These are phyloP conservation scores for Saccharomyces hybrid DNA, from an alignment of 1,139 yeast genomes.

Conservation along the genomic window DNA sequence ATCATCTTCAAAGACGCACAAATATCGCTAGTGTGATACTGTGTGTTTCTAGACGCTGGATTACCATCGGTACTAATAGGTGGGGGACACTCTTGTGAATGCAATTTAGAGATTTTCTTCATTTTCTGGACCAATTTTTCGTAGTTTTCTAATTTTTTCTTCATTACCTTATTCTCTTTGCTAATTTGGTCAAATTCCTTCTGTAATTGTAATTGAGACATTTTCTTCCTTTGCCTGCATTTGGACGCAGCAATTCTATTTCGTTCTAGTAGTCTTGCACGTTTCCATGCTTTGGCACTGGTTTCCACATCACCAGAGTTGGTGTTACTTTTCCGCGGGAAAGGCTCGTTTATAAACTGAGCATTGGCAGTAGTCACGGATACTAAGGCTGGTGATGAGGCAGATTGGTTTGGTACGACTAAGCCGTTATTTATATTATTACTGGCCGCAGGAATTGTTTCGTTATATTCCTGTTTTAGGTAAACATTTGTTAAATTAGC, in stretches of 20 bases:
- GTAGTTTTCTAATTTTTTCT: constrained; percentile 31
- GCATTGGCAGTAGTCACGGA: not conserved
- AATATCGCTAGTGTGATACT: constrained; percentile 8
- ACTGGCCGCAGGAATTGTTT: not conserved
- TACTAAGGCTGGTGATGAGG: not conserved
- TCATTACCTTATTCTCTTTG: constrained; percentile 37
- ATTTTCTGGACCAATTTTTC: constrained; percentile 21
- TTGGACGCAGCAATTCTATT: constrained; percentile 68
- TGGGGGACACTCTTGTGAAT: constrained; percentile 5
- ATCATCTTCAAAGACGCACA: constrained; percentile 16
- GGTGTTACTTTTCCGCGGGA: not conserved
- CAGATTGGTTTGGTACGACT: not conserved
- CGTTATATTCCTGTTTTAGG: not conserved
- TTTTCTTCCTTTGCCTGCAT: constrained; percentile 64
- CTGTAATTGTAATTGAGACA: constrained; percentile 55
- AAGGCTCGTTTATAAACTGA: not conserved
- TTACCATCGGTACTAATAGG: too few species aligned
- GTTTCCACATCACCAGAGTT: constrained; percentile 47
- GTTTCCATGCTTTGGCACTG: constrained; percentile 71
- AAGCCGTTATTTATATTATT: not conserved
- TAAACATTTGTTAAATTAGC: not conserved
- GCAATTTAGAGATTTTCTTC: constrained; percentile 17
- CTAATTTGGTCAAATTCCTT: constrained; percentile 45
- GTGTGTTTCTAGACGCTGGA: not conserved
- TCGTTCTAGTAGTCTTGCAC: constrained; percentile 55